Conservation (phyloP, 1,139 yeast genomes). For the Casaregolazyma suthepensis region DNA sequence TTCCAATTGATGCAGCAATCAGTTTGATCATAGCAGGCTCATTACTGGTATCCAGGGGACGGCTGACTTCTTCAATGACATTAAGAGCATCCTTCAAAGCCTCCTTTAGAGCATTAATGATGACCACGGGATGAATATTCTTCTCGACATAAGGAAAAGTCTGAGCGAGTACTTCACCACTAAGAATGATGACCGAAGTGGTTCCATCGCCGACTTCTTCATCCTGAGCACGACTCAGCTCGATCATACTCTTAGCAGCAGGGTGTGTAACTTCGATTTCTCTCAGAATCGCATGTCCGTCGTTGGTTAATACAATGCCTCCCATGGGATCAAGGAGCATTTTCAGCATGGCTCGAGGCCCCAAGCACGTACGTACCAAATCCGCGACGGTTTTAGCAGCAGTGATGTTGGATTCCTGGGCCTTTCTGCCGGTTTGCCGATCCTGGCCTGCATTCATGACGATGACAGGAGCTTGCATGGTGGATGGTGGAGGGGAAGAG, state of each 20-base stretch:
- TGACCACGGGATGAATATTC: conserved; percentile 93
- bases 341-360: conserved; percentile 99
- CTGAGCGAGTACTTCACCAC: conserved; percentile 95
- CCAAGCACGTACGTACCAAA: conserved; percentile 93
- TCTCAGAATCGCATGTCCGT: conserved; percentile 93
- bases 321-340: conserved; percentile 99
- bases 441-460: conserved; percentile 79
- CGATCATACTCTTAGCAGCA: conserved; percentile 98
- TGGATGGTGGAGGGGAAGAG: conserved; percentile 1
- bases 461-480: conserved; percentile 65
- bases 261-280: conserved; percentile 97
- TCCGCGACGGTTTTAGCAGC: conserved; percentile 99
- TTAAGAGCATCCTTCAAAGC: conserved; percentile 89
- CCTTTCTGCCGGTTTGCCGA: conserved; percentile 95
- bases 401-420: conserved; percentile 92
- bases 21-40: conserved; percentile 83
- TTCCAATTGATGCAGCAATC: conserved; percentile 89
- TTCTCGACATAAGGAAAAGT: conserved; percentile 89
- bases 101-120: conserved; percentile 87
- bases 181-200: conserved; percentile 82
- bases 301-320: conserved; percentile 94
- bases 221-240: conserved; percentile 93
- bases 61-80: conserved; percentile 76
- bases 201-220: conserved; percentile 99
- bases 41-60: conserved; percentile 75